Evolutionary conservation across 1,284 basidiomycete species (phyloP), one percentile per base, ranked within the genome.

Genomic region (Trametes polyzona): DNA sequence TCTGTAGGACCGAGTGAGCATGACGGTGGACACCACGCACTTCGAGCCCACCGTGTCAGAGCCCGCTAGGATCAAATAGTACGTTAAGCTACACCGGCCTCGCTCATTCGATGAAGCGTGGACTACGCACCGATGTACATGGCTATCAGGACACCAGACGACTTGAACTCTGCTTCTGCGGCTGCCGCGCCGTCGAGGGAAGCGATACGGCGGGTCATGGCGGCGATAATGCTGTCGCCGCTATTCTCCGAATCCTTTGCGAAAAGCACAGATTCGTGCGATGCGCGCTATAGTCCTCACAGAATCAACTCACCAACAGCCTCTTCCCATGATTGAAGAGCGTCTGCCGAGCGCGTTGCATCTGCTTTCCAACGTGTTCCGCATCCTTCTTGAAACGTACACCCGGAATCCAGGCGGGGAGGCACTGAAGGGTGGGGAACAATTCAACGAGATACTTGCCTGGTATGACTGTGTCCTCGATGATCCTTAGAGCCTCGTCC

Each of bases 331-430:
- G 21, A 1, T 33, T 35, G 41, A 33, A 55, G 0, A 55, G 35
- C 2, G 29, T 6, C 8, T 37, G 17, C 16, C 14, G 6, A 16
- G 35, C 27, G 11, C 11, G 2, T 1, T 21, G 10, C 9, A 37
- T 14, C 16, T 33, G 42, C 16, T 47, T 19, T 1, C 48, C 37
- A 24, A 41, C 39, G 19, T 6, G 32, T 12, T 23, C 17, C 1
- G 40, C 47, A 9, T 47, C 43, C 6, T 16, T 30, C 26, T 27
- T 36, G 29, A 55, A 55, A 1, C 33, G n/a, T 4, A 16, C 27
- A 2, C 54, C 54, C 5, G 54, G 54, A 10, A 49, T 39, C 54
- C 54, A 55, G 2, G 23, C 11, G 1, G 54, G 54, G 7, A 55
- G 14, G 35, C 17, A 36, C 23, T 47, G 46, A 7, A 55, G 27